Evolutionary conservation across 1,139 yeast genomes (phyloP).

Genomic region (Zygotorulaspora mrakii): DNA sequence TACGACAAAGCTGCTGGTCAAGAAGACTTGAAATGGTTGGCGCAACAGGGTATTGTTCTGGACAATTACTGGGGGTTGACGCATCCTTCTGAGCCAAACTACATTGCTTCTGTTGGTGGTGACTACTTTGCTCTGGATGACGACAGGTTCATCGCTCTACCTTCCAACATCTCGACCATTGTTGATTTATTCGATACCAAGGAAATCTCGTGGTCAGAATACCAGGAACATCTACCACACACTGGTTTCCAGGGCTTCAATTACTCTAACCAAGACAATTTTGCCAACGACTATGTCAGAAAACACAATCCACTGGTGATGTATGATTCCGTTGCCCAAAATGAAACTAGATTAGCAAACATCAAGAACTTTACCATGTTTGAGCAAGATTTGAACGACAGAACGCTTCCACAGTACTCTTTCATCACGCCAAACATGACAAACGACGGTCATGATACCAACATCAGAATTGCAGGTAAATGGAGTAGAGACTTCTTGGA

Average conservation of each 20-base stretch:
- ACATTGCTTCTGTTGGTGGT: slow-evolving; percentile 47
- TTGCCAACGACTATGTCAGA: slow-evolving; percentile 46
- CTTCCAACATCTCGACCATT: slow-evolving; percentile 44
- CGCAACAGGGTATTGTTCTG: slow-evolving; percentile 43
- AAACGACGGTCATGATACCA: slow-evolving; percentile 48
- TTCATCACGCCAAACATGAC: slow-evolving; percentile 51
- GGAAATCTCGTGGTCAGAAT: slow-evolving; percentile 48
- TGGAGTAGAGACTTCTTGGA: slow-evolving; percentile 45
- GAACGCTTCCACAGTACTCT: slow-evolving; percentile 46
- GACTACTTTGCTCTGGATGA: slow-evolving; percentile 46
- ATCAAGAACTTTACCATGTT: slow-evolving; percentile 47
- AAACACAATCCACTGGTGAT: slow-evolving; percentile 47
- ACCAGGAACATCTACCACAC: slow-evolving; percentile 49
- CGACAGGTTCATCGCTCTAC: slow-evolving; percentile 44
- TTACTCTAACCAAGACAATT: slow-evolving; percentile 42
- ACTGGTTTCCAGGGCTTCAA: slow-evolving; percentile 47
- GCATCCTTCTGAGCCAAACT: slow-evolving; percentile 52
- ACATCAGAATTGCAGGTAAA: slow-evolving; percentile 42
- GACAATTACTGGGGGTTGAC: slow-evolving; percentile 49
- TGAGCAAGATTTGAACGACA: slow-evolving; percentile 39
- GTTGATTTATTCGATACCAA: slow-evolving; percentile 45
- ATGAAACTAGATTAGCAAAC: slow-evolving; percentile 38
- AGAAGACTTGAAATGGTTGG: slow-evolving; percentile 41
- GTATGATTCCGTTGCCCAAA: slow-evolving; percentile 40
- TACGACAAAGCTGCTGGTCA: slow-evolving; percentile 47